Conservation (phyloP, 495 filamentous ascomycete species). For the Penicillium crystallinum region DNA sequence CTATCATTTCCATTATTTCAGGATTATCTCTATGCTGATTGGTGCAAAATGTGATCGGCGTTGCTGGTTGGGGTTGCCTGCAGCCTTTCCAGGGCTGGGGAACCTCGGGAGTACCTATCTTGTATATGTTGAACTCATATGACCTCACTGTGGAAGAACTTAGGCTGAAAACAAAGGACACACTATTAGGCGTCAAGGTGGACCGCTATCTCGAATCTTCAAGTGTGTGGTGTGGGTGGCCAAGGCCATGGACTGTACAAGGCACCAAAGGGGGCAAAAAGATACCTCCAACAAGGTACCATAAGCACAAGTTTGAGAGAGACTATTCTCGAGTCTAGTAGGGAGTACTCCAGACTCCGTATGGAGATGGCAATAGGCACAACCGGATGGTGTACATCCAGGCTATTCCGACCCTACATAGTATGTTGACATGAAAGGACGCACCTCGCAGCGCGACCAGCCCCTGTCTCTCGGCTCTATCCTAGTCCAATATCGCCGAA, state of each 20-base stretch:
- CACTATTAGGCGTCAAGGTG: not conserved
- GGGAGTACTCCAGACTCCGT: no score
- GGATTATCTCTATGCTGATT: constrained; percentile 8
- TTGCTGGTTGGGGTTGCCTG: constrained; percentile 11
- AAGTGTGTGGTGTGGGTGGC: no score
- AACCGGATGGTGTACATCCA: no score
- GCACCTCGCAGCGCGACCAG: constrained; percentile 44
- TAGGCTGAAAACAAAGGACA: constrained; percentile 2
- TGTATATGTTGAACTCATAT: not conserved
- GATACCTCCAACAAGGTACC: not conserved
- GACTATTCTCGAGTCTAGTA: no score
- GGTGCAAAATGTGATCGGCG: constrained; percentile 10
- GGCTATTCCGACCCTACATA: no score
- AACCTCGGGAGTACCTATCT: not conserved
- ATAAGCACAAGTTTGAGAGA: no score
- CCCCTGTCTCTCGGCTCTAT: constrained; percentile 52
- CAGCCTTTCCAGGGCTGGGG: constrained; percentile 2
- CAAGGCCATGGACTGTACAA: not conserved
- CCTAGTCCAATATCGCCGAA: constrained; percentile 13
- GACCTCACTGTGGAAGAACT: constrained; percentile 2
- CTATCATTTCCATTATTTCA: not conserved
- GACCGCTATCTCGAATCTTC: not conserved
- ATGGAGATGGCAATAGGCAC: no score
- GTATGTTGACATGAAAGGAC: no score
- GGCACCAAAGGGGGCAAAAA: not conserved